Conservation (phyloP, 768 basidiomycete species). For the Amanita molliuscula region DNA sequence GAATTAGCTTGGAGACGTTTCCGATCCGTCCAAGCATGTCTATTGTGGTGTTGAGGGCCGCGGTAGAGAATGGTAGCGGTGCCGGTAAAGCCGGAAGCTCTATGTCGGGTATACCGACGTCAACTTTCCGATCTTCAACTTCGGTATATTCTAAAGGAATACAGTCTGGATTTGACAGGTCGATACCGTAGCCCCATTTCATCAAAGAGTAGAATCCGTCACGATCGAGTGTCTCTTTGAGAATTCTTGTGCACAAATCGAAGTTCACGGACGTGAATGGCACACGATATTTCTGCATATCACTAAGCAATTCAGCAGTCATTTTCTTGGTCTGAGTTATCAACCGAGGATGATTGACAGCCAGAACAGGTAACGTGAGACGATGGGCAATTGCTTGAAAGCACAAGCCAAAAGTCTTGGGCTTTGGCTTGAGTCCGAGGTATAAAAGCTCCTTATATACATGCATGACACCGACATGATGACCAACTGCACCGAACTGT, state of each 20-base stretch:
- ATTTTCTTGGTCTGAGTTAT: slow-evolving; percentile 33
- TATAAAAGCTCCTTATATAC: slow-evolving; percentile 51
- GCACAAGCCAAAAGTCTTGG: slow-evolving; percentile 50
- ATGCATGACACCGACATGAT: slow-evolving; percentile 45
- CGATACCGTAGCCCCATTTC: slow-evolving; percentile 66
- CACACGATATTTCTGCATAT: slow-evolving; percentile 42
- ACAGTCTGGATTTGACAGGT: slow-evolving; percentile 65
- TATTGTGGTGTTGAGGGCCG: slow-evolving; percentile 63
- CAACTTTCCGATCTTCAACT: neutral
- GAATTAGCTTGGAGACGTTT: slow-evolving; percentile 56
- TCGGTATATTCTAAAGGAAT: slow-evolving; percentile 38
- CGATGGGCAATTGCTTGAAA: slow-evolving; percentile 67
- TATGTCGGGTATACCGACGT: neutral
- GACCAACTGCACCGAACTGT: slow-evolving; percentile 71
- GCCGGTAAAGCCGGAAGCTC: slow-evolving; percentile 9
- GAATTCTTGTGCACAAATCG: slow-evolving; percentile 58
- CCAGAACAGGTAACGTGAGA: slow-evolving; percentile 45
- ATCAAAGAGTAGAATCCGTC: slow-evolving; percentile 49
- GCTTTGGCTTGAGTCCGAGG: slow-evolving; percentile 33
- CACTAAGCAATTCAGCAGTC: slow-evolving; percentile 39
- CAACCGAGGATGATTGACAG: slow-evolving; percentile 21
- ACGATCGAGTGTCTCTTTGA: slow-evolving; percentile 53
- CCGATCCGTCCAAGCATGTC: slow-evolving; percentile 56
- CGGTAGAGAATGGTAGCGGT: slow-evolving; percentile 44
- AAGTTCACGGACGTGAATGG: slow-evolving; percentile 49